A percentile compares a stretch with the other conserved stretches of the same genome.
Evolutionary conservation across 805 yeast species (phyloP).

Genomic region (Saturnispora zaruensis): DNA sequence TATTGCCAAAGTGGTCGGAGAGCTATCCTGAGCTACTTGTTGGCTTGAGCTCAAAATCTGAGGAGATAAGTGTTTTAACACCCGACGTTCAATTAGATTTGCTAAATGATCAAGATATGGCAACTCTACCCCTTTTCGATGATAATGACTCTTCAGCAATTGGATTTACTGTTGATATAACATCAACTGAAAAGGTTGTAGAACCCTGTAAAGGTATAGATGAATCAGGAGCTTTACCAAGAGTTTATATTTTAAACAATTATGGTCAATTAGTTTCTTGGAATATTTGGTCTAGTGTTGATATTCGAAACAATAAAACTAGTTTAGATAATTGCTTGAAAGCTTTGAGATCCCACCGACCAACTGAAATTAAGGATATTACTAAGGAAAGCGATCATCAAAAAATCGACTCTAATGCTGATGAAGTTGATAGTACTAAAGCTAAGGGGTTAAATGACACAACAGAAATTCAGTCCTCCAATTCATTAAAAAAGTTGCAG

Average conservation of each 20-base stretch:
- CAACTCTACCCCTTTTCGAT: constrained; percentile 63
- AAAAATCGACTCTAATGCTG: not conserved
- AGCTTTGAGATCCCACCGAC: not conserved
- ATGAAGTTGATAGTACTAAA: not conserved
- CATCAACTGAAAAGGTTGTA: constrained; percentile 33
- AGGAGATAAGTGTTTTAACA: constrained; percentile 49
- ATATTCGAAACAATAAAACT: constrained; percentile 29
- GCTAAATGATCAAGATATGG: constrained; percentile 61
- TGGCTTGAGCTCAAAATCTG: constrained; percentile 53
- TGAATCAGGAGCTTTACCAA: constrained; percentile 52
- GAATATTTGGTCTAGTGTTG: constrained; percentile 52
- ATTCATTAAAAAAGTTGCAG: not conserved
- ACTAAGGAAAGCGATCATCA: too few relatives aligned
- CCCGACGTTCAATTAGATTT: constrained; percentile 34
- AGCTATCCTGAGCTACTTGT: constrained; percentile 31
- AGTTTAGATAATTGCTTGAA: constrained; percentile 8
- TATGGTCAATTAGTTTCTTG: constrained; percentile 56
- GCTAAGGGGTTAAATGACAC: too few relatives aligned
- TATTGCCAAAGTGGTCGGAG: constrained; percentile 35
- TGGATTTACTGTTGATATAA: constrained; percentile 59
- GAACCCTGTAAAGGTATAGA: constrained; percentile 56
- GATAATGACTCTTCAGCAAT: constrained; percentile 63
- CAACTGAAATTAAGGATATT: not conserved
- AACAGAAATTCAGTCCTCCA: not conserved
- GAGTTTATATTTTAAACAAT: constrained; percentile 52